phyloP scores from a whole-genome alignment of 2,329 filamentous ascomycete genomes.

The Cladosporium sp. region DNA sequence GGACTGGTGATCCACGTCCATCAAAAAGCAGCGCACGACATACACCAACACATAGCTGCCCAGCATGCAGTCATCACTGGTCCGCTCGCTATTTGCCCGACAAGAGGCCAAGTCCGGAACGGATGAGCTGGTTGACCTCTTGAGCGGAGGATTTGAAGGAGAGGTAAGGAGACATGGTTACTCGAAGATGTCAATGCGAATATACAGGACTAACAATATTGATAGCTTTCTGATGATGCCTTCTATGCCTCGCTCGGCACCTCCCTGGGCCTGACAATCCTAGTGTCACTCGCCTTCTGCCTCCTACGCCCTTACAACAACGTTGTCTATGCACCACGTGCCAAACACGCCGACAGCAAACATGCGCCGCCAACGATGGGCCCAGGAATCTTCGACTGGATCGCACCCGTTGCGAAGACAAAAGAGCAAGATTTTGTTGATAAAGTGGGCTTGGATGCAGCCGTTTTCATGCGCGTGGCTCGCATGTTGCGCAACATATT shows the following conservation, averaged over 20 bases:
- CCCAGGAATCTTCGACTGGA: constrained; percentile 85
- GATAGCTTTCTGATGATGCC: constrained; percentile 59
- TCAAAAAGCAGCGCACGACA: no score
- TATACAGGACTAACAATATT: background rate
- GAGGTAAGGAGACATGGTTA: constrained; percentile 23
- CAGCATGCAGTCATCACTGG: background rate
- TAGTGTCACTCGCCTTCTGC: constrained; percentile 80
- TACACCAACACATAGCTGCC: background rate
- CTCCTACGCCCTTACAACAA: constrained; percentile 87
- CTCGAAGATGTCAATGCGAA: background rate
- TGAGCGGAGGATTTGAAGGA: constrained; percentile 40
- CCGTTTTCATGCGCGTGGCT: constrained; percentile 83
- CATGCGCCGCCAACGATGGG: constrained; percentile 85
- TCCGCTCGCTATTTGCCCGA: background rate
- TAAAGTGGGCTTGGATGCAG: constrained; percentile 87
- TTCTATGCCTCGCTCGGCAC: constrained; percentile 78
- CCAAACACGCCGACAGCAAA: constrained; percentile 88
- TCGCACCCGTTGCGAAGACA: constrained; percentile 73
- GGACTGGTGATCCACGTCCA: no score
- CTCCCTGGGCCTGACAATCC: constrained; percentile 71
- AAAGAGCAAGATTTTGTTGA: constrained; percentile 75
- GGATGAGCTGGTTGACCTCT: constrained; percentile 42
- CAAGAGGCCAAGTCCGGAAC: constrained; percentile 6
- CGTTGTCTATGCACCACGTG: constrained; percentile 88
- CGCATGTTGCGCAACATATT: constrained; percentile 95